phyloP scores from a whole-genome alignment of 2,329 filamentous ascomycete species.

The Penicillium sp. region DNA sequence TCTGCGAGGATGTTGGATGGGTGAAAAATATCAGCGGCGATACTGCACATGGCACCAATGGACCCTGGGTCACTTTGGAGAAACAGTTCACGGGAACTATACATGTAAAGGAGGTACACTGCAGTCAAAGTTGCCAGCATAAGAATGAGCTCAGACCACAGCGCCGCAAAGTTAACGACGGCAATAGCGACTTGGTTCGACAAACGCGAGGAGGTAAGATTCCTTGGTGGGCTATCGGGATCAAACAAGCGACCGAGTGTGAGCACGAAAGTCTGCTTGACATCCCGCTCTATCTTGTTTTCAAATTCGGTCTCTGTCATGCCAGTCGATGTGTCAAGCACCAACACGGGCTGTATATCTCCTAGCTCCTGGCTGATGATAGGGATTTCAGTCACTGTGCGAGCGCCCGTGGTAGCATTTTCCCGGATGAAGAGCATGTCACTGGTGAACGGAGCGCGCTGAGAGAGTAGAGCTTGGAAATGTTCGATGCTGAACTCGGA shows the following conservation, averaged over 20 bases:
- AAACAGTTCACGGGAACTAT: slow-evolving; percentile 30
- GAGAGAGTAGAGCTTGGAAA: slow-evolving; percentile 31
- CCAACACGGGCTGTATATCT: slow-evolving; percentile 29
- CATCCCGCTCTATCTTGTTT: slow-evolving; percentile 27
- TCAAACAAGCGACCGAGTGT: slow-evolving; percentile 34
- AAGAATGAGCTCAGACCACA: slow-evolving; percentile 33
- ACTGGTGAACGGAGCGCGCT: slow-evolving; percentile 34
- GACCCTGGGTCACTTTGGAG: slow-evolving; percentile 34
- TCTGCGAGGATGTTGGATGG: slow-evolving; percentile 29
- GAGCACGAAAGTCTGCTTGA: slow-evolving; percentile 31
- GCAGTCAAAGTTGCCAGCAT: slow-evolving; percentile 22
- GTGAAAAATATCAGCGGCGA: slow-evolving; percentile 31
- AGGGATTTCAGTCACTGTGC: slow-evolving; percentile 30
- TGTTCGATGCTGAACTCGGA: slow-evolving; percentile 31
- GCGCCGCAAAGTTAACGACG: slow-evolving; percentile 28
- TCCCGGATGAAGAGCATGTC: slow-evolving; percentile 33
- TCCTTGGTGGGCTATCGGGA: slow-evolving; percentile 23
- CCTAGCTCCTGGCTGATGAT: slow-evolving; percentile 33
- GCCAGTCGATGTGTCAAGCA: slow-evolving; percentile 29
- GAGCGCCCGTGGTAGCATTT: slow-evolving; percentile 28
- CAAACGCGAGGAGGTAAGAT: slow-evolving; percentile 20
- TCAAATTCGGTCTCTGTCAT: slow-evolving; percentile 31
- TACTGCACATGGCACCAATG: slow-evolving; percentile 37
- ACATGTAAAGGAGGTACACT: slow-evolving; percentile 28
- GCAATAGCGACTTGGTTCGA: slow-evolving; percentile 31